Conservation (phyloP, 192 early-diverging fungal species). For the Umbelopsis sp. region DNA sequence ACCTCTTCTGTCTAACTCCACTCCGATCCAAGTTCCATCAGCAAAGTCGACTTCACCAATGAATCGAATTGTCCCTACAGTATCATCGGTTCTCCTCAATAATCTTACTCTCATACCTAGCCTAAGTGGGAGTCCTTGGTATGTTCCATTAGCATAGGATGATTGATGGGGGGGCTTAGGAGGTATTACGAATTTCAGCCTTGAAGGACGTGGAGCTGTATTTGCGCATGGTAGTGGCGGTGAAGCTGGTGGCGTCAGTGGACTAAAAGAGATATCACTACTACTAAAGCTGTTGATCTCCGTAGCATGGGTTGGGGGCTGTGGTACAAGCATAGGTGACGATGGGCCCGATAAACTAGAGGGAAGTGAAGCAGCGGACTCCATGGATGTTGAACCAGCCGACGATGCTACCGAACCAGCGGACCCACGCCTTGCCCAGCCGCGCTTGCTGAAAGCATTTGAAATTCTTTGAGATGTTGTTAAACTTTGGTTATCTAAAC, state of each 20-base stretch:
- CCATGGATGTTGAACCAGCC: not conserved
- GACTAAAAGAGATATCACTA: not conserved
- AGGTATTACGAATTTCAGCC: constrained; percentile 1
- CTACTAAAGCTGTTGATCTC: not conserved
- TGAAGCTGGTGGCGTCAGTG: constrained; percentile 4
- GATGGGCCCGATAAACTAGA: not conserved
- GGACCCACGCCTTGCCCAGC: not conserved
- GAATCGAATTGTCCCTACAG: constrained; percentile 16
- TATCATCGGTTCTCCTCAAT: constrained; percentile 17
- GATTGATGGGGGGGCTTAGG: constrained; percentile 2
- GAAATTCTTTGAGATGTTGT: not conserved
- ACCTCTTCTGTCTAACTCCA: constrained; percentile 27
- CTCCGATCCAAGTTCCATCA: constrained; percentile 12
- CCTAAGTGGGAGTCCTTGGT: constrained; percentile 3
- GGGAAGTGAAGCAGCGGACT: not conserved
- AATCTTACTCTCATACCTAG: constrained; percentile 19
- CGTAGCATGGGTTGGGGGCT: not conserved
- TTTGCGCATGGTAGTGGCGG: not conserved
- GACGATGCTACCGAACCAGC: constrained; percentile 7
- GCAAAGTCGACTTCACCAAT: not conserved
- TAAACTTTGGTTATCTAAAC: not conserved
- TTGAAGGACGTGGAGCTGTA: not conserved
- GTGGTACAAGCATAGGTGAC: not conserved
- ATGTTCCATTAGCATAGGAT: constrained; percentile 6
- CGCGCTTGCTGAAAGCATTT: not conserved